Conservation (phyloP, 805 yeast genomes). For the Barnettozyma sucrosica region DNA sequence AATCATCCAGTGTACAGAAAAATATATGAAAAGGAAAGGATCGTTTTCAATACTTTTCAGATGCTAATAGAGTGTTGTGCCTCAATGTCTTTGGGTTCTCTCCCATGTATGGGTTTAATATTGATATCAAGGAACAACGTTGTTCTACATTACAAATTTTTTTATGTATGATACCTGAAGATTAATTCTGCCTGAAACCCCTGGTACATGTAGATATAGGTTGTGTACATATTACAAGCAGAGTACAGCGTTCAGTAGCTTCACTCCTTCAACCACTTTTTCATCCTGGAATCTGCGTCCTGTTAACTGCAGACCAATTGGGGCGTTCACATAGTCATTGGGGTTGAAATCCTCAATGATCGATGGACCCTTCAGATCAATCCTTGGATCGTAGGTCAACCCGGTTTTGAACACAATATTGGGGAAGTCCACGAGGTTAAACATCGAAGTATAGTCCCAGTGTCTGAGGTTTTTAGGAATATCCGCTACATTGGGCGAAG, state of each 20-base stretch:
- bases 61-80: too few species aligned
- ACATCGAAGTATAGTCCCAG: conserved; percentile 77
- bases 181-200: too few species aligned
- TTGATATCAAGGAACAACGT: too few species aligned
- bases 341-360: conserved; percentile 23
- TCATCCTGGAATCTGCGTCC: conserved; percentile 47
- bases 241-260: conserved; percentile 31
- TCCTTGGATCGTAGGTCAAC: conserved; percentile 46
- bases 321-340: conserved; percentile 33
- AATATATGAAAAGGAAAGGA: too few species aligned
- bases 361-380: conserved; percentile 42
- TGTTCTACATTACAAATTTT: too few species aligned
- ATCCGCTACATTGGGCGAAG: conserved; percentile 67
- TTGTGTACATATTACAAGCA: too few species aligned
- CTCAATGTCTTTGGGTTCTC: too few species aligned
- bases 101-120: too few species aligned
- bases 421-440: conserved; percentile 70
- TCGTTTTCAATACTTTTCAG: too few species aligned
- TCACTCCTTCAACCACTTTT: conserved; percentile 42
- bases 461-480: conserved; percentile 55
- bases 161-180: too few species aligned
- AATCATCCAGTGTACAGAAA: too few species aligned
- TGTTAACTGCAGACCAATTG: conserved; percentile 45
- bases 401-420: conserved; percentile 62
- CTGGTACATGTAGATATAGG: too few species aligned